These are phyloP conservation scores for Heliosperma pusillum DNA, from an alignment of 148 eudicot genomes.

Conservation along the genomic window DNA sequence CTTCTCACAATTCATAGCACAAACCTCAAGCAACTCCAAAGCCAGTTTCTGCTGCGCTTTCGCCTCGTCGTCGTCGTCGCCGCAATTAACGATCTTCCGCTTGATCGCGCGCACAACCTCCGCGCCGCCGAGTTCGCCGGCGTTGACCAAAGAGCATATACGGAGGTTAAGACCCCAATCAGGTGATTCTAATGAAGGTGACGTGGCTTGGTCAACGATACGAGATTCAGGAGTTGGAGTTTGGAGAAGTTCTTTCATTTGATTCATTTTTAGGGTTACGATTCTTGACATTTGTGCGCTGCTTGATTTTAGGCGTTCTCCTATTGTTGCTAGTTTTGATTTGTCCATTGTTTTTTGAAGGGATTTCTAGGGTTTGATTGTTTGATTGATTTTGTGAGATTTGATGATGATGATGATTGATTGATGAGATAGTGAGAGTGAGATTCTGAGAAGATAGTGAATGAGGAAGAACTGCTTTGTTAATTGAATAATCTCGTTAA, in stretches of 20 bases:
- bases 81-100: constrained; percentile 44
- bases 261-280: constrained; percentile 57
- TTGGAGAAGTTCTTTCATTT: constrained; percentile 49
- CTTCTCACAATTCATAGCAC: constrained; percentile 85
- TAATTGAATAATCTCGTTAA: too few species aligned
- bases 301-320: constrained; percentile 65
- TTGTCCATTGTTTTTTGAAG: constrained; percentile 42
- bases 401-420: not conserved
- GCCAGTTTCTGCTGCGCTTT: constrained; percentile 37
- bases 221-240: constrained; percentile 77
- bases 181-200: constrained; percentile 49
- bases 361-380: not conserved
- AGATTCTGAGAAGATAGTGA: too few species aligned
- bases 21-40: constrained; percentile 67
- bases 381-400: not conserved
- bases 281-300: constrained; percentile 62
- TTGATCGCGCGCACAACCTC: constrained; percentile 70
- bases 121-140: constrained; percentile 51
- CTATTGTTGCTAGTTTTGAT: constrained; percentile 60
- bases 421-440: not conserved
- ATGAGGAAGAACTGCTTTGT: too few species aligned
- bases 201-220: constrained; percentile 80
- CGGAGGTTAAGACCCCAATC: constrained; percentile 85
- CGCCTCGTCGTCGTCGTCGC: constrained; percentile 27
- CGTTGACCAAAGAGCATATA: constrained; percentile 62